Percentiles rank a stretch among this genome's conserved stretches.
Evolutionary conservation across 192 early-diverging fungal genomes (phyloP).

Genomic region (Irineochytrium annulatum): DNA sequence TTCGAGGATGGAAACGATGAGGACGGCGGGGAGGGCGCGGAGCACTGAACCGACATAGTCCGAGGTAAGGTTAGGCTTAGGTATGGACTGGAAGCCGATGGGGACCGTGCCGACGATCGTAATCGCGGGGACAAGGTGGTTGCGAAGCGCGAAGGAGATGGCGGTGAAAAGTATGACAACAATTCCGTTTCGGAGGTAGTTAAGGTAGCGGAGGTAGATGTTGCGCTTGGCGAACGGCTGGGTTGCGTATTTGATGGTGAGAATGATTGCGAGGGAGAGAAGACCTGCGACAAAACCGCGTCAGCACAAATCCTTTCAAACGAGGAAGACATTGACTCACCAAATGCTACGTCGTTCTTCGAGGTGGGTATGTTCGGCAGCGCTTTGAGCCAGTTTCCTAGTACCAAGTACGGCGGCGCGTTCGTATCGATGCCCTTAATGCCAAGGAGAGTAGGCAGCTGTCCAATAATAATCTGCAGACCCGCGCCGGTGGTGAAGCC

Average conservation of each 20-base stretch:
- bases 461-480: slow-evolving; percentile 72
- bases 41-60: slow-evolving; percentile 40
- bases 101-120: slow-evolving; percentile 70
- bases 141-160: slow-evolving; percentile 60
- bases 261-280: slow-evolving; percentile 30
- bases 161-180: slow-evolving; percentile 73
- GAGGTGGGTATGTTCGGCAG: slow-evolving; percentile 20
- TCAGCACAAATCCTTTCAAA: too few species aligned
- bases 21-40: slow-evolving; percentile 51
- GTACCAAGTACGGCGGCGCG: slow-evolving; percentile 66
- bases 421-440: slow-evolving; percentile 72
- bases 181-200: too few species aligned
- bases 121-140: slow-evolving; percentile 43
- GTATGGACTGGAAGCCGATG: slow-evolving; percentile 56
- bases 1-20: slow-evolving; percentile 80
- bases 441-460: slow-evolving; percentile 76
- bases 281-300: slow-evolving; percentile 62
- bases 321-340: too few species aligned
- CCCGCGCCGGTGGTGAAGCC: slow-evolving; percentile 87
- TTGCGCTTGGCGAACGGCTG: too few species aligned
- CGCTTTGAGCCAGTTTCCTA: slow-evolving; percentile 58
- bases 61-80: background rate
- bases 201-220: too few species aligned
- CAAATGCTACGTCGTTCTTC: too few species aligned
- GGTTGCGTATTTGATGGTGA: too few species aligned